Base-by-base conservation (phyloP, 441 rosid genomes). In the Mallotus japonicus region DNA sequence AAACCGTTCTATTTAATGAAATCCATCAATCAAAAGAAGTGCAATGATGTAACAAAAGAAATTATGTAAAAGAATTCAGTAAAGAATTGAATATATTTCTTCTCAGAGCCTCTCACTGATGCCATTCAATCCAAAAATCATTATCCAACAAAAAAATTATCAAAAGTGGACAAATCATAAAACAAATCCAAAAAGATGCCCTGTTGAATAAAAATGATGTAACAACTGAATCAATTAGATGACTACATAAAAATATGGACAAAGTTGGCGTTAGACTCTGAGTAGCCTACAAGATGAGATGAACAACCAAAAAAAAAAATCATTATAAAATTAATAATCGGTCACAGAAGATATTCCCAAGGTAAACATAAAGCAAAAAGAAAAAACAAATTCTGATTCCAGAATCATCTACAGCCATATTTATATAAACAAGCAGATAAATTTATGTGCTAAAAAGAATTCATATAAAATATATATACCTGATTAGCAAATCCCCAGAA, bases 401-500 rank as follows among this genome's bases (percentile, higher is more conserved):
- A 63, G 51, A 73, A 78, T 47, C 19, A 76, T 28, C 11, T 8
- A 37, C 47, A 47, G 46, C 15, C 73, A 47, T 49, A 57, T 16
- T 46, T 12, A 73, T 16, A 62, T 44, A 72, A 63, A 20, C 34
- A 65, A 72, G 67, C 51, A 6, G 32, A 40, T 8, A 53, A 46
- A 40, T 67, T 59, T 66, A 62, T 59, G 69, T 32, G 19, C 44
- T 55, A 58, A 63, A 22, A 42, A 61, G 10, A 12, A 42, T 56
- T 42, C 15, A 77, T 8, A 65, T 50, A 5, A 40, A 28, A 59
- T 8, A 40, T 28, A 62, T 82, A 60, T 76, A 91, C 99, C 97
- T 95, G 99, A 87, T 95, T 95, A 28, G 99, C 99, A 75, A 95
- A 88, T 37, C 99, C 99, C 99, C 99, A 95, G 76, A 95, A 95